Base-by-base conservation (phyloP, 164 flowering plant species). In the Litsea cubeba region DNA sequence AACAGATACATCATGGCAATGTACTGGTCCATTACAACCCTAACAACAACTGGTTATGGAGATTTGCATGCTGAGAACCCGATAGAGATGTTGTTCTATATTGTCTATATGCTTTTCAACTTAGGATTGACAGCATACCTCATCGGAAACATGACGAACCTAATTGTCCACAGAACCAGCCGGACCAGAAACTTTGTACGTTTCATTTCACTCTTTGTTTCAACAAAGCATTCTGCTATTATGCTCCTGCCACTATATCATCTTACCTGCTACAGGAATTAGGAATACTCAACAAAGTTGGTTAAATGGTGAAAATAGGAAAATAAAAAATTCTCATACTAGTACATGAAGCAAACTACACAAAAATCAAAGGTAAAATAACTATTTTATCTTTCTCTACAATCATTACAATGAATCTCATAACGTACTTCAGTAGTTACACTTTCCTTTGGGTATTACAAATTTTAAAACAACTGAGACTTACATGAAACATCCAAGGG, bases 131-230 rank as follows among this genome's bases (percentile, higher is more conserved):
- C 97, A 11, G 83, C 99, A 23, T 95, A 95, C 82, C 85, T 95
- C 80, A 95, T 95, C 15, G 98, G 99, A 26, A 95, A 95, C 86
- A 95, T 95, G 99, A 95, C 98, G 28, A 95, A 95, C 80, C 99
- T 95, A 10, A 91, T 93, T 0, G 99, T 95, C 74, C 95, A 92
- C 76, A 87, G 98, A 86, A 94, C 99, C 75, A 88, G 97, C 84
- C 89, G 95, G 76, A 96, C 99, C 76, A 88, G 97, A 84, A 84
- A 82, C 73, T 96, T 94, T 73, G 99, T 96, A 87, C 22, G 97
- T 65, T n/a, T 22, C 32, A 73, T 51, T 30, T 46, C 77, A 74
- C 74, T 71, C 69, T 28, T 49, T 30, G 23, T 35, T 72, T 70
- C 4, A 69, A 69, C 1, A 71, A 58, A 40, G 26, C 63, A 12